phyloP scores from a whole-genome alignment of 2,329 filamentous ascomycete genomes.

The Biscogniauxia mediterranea region DNA sequence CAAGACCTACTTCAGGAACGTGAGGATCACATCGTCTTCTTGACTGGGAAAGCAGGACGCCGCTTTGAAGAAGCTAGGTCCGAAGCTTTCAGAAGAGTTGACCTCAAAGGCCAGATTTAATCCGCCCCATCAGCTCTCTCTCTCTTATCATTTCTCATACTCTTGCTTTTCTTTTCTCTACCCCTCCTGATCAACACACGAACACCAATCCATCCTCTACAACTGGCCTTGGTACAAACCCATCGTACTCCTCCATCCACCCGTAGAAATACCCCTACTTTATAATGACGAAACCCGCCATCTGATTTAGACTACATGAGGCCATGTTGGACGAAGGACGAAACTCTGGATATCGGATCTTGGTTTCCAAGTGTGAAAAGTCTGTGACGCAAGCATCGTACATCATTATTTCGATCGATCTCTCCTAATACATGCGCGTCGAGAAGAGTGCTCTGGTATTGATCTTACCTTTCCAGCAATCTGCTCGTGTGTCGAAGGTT shows the following conservation, averaged over 20 bases:
- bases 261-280: conserved; percentile 7
- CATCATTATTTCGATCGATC: conserved; percentile 19
- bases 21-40: conserved; percentile 68
- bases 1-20: conserved; percentile 76
- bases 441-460: conserved; percentile 13
- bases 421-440: conserved; percentile 10
- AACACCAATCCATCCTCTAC: conserved; percentile 5
- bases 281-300: conserved; percentile 9
- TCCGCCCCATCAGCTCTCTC: conserved; percentile 19
- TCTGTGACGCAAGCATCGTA: conserved; percentile 16
- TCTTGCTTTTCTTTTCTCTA: conserved; percentile 12
- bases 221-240: background rate
- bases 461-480: conserved; percentile 20
- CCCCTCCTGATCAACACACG: background rate
- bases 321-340: conserved; percentile 9
- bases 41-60: conserved; percentile 68
- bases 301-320: conserved; percentile 10
- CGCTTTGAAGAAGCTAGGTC: conserved; percentile 73
- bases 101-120: conserved; percentile 97
- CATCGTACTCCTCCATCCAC: background rate
- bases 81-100: conserved; percentile 79
- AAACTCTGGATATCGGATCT: conserved; percentile 15
- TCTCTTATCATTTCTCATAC: conserved; percentile 20
- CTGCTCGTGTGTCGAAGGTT: conserved; percentile 4
- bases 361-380: conserved; percentile 19